Conservation (phyloP, 352 stramenopile genomes). For the Pythium myriotylum region DNA sequence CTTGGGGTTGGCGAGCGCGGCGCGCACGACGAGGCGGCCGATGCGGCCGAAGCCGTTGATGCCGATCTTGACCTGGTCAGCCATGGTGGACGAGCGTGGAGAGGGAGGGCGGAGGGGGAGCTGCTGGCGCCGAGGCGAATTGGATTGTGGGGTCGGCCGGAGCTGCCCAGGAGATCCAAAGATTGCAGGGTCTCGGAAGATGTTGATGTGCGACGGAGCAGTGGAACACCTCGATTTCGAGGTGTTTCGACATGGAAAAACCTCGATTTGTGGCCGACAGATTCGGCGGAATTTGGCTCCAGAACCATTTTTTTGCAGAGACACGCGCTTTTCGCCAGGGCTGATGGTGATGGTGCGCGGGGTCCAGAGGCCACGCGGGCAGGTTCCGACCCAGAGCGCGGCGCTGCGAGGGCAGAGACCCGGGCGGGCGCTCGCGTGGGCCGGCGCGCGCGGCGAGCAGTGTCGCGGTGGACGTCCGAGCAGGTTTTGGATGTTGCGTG, state of each 20-base stretch:
- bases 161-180: constrained; percentile 15
- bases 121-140: constrained; percentile 32
- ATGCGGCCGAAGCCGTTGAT: constrained; percentile 99
- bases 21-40: constrained; percentile 95
- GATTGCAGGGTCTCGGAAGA: constrained; percentile 3
- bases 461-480: not conserved
- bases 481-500: not conserved
- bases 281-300: constrained; percentile 8
- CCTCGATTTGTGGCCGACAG: not conserved
- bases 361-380: constrained; percentile 14
- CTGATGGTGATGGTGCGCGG: constrained; percentile 1
- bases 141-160: constrained; percentile 31
- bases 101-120: not conserved
- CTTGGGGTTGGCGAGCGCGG: constrained; percentile 83
- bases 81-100: constrained; percentile 25
- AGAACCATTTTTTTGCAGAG: constrained; percentile 19
- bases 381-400: too few species aligned
- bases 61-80: constrained; percentile 89
- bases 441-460: not conserved
- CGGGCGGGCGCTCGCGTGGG: too few species aligned
- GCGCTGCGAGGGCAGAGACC: too few species aligned
- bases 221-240: constrained; percentile 14
- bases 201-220: constrained; percentile 24
- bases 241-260: constrained; percentile 22
- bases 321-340: constrained; percentile 14